Evolutionary conservation across 331 rosid genomes (phyloP).

Genomic region (Acacia pycnantha): DNA sequence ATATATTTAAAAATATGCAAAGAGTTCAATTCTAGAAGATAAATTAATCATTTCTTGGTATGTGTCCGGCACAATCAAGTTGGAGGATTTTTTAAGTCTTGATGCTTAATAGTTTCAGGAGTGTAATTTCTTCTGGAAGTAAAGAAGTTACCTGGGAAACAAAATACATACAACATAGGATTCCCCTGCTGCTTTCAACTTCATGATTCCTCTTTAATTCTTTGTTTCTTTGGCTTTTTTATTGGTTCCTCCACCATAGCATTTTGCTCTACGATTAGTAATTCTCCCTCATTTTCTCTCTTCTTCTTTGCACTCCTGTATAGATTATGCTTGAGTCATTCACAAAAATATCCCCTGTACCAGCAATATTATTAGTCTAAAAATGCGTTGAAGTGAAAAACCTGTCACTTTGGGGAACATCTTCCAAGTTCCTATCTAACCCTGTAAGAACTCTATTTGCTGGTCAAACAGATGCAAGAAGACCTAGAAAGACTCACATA

Average conservation of each 20-base stretch:
- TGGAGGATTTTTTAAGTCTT: neutral
- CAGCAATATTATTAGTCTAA: neutral
- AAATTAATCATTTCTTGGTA: neutral
- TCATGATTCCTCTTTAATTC: conserved; percentile 42
- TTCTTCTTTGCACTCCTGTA: conserved; percentile 51
- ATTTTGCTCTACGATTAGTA: conserved; percentile 31
- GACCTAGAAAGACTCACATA: no score
- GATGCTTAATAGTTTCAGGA: neutral
- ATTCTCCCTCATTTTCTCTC: conserved; percentile 50
- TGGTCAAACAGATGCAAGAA: no score
- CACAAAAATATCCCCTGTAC: neutral
- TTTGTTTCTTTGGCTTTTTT: conserved; percentile 58
- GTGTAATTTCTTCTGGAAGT: neutral
- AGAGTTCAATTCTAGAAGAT: neutral
- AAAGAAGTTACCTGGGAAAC: conserved; percentile 35
- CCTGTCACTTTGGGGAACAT: conserved; percentile 43
- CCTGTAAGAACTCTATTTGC: no score
- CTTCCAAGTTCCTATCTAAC: conserved; percentile 59
- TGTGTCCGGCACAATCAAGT: neutral
- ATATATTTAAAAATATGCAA: neutral
- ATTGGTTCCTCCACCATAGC: conserved; percentile 30
- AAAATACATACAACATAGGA: conserved; percentile 5
- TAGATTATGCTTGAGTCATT: conserved; percentile 1
- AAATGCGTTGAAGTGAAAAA: conserved; percentile 24
- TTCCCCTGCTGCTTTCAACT: conserved; percentile 32